These are phyloP conservation scores for Sporothrix variecibatus DNA, from an alignment of 2,329 filamentous ascomycete genomes.

Conservation along the genomic window DNA sequence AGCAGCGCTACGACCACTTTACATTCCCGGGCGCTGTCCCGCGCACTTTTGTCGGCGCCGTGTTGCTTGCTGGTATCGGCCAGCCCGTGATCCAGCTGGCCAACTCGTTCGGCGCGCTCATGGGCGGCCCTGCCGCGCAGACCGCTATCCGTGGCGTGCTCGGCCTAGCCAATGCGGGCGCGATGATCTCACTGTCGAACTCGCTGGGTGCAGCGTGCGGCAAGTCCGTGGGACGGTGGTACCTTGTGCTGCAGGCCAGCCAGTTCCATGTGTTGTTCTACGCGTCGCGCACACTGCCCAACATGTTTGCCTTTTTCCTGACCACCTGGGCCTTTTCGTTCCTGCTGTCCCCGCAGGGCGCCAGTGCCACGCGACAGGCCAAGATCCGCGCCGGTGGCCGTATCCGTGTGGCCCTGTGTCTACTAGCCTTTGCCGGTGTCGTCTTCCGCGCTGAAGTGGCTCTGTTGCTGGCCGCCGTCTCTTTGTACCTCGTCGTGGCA, in stretches of 20 bases:
- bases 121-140: conserved; percentile 49
- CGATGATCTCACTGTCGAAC: conserved; percentile 66
- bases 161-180: conserved; percentile 71
- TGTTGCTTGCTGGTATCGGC: conserved; percentile 71
- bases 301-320: conserved; percentile 92
- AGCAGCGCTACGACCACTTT: conserved; percentile 79
- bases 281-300: conserved; percentile 85
- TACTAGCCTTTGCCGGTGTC: conserved; percentile 77
- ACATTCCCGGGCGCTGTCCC: conserved; percentile 89
- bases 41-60: conserved; percentile 81
- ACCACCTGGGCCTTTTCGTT: conserved; percentile 56
- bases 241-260: conserved; percentile 70
- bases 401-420: conserved; percentile 66
- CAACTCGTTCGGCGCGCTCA: conserved; percentile 40
- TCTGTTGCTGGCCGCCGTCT: conserved; percentile 71
- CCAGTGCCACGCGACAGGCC: not conserved
- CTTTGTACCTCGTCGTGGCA: conserved; percentile 62
- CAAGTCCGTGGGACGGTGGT: conserved; percentile 71
- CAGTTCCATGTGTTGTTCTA: conserved; percentile 97
- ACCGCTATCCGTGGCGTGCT: conserved; percentile 72
- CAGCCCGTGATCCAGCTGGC: conserved; percentile 62
- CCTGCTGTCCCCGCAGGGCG: conserved; percentile 20
- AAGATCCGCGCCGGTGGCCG: conserved; percentile 41
- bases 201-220: conserved; percentile 71
- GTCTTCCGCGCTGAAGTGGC: conserved; percentile 91